These are phyloP conservation scores for Helianthus tuberosus DNA, from an alignment of 129 eudicot species.

Conservation along the genomic window DNA sequence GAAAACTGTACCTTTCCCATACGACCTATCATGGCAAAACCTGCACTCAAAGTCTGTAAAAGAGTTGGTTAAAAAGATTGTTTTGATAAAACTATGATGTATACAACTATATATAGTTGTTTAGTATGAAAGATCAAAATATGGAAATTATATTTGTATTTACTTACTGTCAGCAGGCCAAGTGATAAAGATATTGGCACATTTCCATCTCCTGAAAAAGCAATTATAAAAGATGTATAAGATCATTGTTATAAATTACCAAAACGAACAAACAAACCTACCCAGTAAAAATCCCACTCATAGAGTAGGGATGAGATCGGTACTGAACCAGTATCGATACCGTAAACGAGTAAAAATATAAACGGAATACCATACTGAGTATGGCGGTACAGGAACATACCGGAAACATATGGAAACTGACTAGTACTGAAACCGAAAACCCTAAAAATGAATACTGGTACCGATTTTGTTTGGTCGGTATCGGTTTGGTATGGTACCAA, in stretches of 20 bases:
- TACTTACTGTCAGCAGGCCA: conserved; percentile 89
- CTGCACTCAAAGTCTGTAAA: conserved; percentile 85
- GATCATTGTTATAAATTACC: conserved; percentile 6
- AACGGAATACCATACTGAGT: too few species aligned
- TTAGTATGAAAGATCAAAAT: conserved; percentile 13
- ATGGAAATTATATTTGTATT: not conserved
- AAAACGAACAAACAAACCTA: not conserved
- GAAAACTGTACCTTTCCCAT: conserved; percentile 75
- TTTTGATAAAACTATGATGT: not conserved
- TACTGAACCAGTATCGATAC: too few species aligned
- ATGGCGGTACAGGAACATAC: too few species aligned
- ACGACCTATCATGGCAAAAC: conserved; percentile 98
- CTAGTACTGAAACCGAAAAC: too few species aligned
- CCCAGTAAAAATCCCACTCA: too few species aligned
- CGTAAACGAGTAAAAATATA: too few species aligned
- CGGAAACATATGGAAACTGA: too few species aligned
- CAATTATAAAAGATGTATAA: conserved; percentile 16
- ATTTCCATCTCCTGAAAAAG: conserved; percentile 79
- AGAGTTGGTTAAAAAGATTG: conserved; percentile 20
- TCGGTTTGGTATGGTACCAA: too few species aligned
- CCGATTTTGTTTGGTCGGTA: too few species aligned
- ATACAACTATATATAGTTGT: not conserved
- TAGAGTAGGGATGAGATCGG: too few species aligned
- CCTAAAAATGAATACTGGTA: too few species aligned
- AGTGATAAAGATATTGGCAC: conserved; percentile 81